Conservation (phyloP, 2,329 filamentous ascomycete genomes). For the Alternaria postmessia region DNA sequence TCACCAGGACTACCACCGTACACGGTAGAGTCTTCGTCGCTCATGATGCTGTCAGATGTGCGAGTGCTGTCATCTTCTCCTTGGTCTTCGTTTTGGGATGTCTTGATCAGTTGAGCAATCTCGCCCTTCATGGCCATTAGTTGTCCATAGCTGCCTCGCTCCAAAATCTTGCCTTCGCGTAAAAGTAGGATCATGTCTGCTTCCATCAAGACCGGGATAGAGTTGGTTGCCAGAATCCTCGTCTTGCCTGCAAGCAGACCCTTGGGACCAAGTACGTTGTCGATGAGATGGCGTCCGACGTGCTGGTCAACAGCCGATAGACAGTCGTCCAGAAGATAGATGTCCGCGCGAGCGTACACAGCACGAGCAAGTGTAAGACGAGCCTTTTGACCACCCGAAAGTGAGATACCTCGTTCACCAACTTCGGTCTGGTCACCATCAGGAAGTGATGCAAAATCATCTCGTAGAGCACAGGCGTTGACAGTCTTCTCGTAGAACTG, state of each 20-base stretch:
- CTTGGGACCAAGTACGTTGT: conserved; percentile 86
- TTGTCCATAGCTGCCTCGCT: conserved; percentile 89
- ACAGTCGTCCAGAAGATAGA: conserved; percentile 93
- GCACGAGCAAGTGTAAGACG: conserved; percentile 90
- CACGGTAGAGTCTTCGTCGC: conserved; percentile 73
- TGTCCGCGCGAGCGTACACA: conserved; percentile 95
- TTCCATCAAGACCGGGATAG: conserved; percentile 88
- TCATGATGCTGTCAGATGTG: conserved; percentile 63
- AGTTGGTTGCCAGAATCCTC: conserved; percentile 91
- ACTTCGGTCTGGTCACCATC: conserved; percentile 98
- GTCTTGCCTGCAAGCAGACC: conserved; percentile 87
- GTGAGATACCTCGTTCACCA: conserved; percentile 92
- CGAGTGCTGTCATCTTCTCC: conserved; percentile 54
- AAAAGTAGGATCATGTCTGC: conserved; percentile 89
- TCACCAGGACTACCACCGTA: conserved; percentile 61
- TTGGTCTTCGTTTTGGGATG: conserved; percentile 67
- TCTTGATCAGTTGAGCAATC: conserved; percentile 83
- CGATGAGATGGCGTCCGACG: conserved; percentile 92
- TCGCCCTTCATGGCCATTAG: conserved; percentile 93
- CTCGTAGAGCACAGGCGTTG: conserved; percentile 85
- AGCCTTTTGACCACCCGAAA: conserved; percentile 96
- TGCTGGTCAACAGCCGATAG: conserved; percentile 98
- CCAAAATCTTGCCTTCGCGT: conserved; percentile 81
- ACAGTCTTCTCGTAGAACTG: conserved; percentile 94
- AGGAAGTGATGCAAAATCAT: conserved; percentile 90